Evolutionary conservation across 192 early-diverging fungal species (phyloP).

Genomic region (Powellomyces hirtus): DNA sequence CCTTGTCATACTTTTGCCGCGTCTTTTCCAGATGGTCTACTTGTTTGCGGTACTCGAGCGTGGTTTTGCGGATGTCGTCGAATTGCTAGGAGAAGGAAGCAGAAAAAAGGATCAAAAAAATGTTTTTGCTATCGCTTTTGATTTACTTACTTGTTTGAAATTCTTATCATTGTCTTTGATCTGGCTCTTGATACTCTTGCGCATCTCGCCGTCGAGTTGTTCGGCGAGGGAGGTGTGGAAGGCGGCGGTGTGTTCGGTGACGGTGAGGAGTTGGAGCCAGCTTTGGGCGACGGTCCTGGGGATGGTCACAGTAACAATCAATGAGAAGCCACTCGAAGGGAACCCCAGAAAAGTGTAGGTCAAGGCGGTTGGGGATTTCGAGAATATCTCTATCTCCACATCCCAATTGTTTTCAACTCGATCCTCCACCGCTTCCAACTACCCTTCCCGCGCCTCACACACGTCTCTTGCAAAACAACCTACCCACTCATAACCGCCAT

Average conservation of each 20-base stretch:
- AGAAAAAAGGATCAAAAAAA: neutral
- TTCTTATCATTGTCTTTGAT: conserved; percentile 36
- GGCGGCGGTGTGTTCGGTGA: conserved; percentile 32
- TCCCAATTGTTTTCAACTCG: no score
- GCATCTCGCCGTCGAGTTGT: conserved; percentile 38
- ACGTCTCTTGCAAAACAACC: no score
- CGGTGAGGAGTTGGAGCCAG: conserved; percentile 35
- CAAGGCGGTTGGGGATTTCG: neutral
- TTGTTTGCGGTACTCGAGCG: conserved; percentile 26
- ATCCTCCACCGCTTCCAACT: no score
- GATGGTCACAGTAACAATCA: no score
- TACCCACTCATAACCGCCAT: conserved; percentile 41
- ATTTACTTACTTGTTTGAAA: conserved; percentile 30
- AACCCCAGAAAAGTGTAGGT: neutral
- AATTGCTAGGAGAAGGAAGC: conserved; percentile 27
- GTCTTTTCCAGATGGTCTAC: conserved; percentile 37
- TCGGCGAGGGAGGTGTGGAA: conserved; percentile 24
- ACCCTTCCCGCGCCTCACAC: no score
- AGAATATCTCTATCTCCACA: no score
- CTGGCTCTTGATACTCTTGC: conserved; percentile 39
- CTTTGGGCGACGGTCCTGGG: conserved; percentile 30
- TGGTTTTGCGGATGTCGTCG: conserved; percentile 36
- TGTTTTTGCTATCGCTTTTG: neutral
- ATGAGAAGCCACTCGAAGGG: neutral
- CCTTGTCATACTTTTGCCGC: conserved; percentile 37